Evolutionary conservation across 208 protist genomes (phyloP).

Genomic region (Crithidia thermophila): DNA sequence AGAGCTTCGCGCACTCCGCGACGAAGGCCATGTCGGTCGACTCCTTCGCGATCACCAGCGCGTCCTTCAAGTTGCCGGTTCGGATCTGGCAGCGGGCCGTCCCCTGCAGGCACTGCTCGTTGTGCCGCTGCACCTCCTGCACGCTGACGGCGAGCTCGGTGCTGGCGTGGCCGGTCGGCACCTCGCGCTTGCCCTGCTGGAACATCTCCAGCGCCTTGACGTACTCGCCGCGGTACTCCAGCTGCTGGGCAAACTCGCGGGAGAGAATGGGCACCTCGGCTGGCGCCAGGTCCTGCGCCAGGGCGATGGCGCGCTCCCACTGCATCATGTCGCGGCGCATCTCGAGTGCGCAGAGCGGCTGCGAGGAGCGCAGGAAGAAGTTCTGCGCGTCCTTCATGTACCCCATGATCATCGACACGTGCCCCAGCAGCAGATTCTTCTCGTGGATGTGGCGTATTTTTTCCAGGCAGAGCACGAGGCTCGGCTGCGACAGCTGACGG

Average conservation of each 20-base stretch:
- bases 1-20: constrained; percentile 93
- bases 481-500: constrained; percentile 91
- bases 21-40: constrained; percentile 69
- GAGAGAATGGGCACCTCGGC: constrained; percentile 92
- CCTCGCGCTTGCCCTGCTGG: constrained; percentile 55
- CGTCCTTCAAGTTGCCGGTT: constrained; percentile 82
- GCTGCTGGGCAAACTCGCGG: constrained; percentile 94
- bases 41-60: constrained; percentile 83
- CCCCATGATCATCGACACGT: constrained; percentile 94
- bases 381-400: constrained; percentile 95
- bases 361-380: constrained; percentile 92
- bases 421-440: constrained; percentile 94
- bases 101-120: constrained; percentile 84
- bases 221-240: constrained; percentile 96
- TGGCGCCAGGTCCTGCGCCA: constrained; percentile 93
- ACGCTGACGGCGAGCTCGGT: constrained; percentile 74
- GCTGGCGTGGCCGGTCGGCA: constrained; percentile 81
- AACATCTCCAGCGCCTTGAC: constrained; percentile 91
- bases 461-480: constrained; percentile 94
- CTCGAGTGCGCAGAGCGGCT: constrained; percentile 93
- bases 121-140: constrained; percentile 80
- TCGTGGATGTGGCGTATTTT: constrained; percentile 94
- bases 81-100: constrained; percentile 90
- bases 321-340: constrained; percentile 98
- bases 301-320: constrained; percentile 94